Evolutionary conservation across 2,329 filamentous ascomycete genomes (phyloP).

Genomic region (Geosmithia putterillii): DNA sequence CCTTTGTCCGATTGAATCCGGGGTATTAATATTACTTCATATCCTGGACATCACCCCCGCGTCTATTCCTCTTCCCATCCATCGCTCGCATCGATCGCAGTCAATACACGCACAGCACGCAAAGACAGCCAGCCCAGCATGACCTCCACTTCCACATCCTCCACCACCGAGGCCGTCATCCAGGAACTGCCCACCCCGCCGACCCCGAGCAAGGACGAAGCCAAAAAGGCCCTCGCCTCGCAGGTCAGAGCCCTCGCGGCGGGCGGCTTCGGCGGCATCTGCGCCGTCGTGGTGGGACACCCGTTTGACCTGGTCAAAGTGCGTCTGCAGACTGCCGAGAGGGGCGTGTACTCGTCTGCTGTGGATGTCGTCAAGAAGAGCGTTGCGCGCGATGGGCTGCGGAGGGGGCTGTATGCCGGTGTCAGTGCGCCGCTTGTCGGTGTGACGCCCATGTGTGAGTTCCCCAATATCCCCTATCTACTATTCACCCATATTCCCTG

Average conservation of each 20-base stretch:
- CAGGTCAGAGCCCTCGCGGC: conserved; percentile 73
- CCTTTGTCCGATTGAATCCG: too few species aligned
- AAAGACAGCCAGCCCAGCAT: conserved; percentile 6
- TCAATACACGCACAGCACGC: too few species aligned
- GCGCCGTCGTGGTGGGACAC: conserved; percentile 87
- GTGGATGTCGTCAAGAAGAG: conserved; percentile 87
- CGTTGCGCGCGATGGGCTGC: conserved; percentile 72
- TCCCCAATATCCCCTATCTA: neutral
- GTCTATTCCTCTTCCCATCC: too few species aligned
- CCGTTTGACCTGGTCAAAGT: conserved; percentile 98
- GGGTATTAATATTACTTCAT: too few species aligned
- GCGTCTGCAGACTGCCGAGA: conserved; percentile 88
- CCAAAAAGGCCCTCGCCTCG: conserved; percentile 20
- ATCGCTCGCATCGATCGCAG: too few species aligned
- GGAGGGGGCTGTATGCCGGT: conserved; percentile 83
- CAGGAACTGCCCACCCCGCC: conserved; percentile 26
- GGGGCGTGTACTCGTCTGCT: conserved; percentile 79
- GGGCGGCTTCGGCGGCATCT: conserved; percentile 86
- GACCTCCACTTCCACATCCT: conserved; percentile 6
- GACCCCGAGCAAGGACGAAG: conserved; percentile 28
- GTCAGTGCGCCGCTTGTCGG: conserved; percentile 90
- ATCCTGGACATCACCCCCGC: too few species aligned
- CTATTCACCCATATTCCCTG: neutral
- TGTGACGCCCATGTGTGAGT: conserved; percentile 97
- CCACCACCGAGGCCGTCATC: conserved; percentile 18